Percentiles rank a stretch among this genome's conserved stretches.
Evolutionary conservation across 805 yeast genomes (phyloP).

Genomic region (Saccharomycopsis oosterbeekiorum): DNA sequence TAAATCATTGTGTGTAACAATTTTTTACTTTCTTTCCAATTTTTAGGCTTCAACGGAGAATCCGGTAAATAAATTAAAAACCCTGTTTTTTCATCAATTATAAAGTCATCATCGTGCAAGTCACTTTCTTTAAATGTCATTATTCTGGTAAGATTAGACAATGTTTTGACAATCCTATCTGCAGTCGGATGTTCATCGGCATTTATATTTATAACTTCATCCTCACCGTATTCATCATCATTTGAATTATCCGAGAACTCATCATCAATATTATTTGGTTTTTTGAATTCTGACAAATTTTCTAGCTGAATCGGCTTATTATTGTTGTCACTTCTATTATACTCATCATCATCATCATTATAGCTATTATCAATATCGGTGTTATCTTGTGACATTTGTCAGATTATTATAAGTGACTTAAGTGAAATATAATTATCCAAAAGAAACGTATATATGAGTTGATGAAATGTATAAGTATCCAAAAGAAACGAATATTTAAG

Average conservation of each 20-base stretch:
- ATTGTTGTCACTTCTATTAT: not conserved
- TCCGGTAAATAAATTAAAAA: not conserved
- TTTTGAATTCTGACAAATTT: not conserved
- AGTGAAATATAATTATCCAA: too few relatives aligned
- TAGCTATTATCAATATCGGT: not conserved
- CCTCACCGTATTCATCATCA: not conserved
- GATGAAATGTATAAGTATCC: too few relatives aligned
- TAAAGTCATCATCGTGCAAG: not conserved
- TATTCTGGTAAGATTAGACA: not conserved
- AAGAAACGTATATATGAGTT: not conserved
- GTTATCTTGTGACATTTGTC: not conserved
- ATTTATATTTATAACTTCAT: not conserved
- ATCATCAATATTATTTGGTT: not conserved
- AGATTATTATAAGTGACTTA: not conserved
- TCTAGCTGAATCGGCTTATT: not conserved
- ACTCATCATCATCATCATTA: too few relatives aligned
- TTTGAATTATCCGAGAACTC: not conserved
- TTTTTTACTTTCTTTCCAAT: conserved; percentile 30
- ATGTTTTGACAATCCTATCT: not conserved
- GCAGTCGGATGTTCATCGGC: not conserved
- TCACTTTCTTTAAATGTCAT: not conserved
- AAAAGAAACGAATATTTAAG: not conserved
- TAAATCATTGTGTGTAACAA: conserved; percentile 31
- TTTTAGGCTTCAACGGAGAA: conserved; percentile 27
- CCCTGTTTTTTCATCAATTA: not conserved